Evolutionary conservation across 2,329 filamentous ascomycete genomes (phyloP).

Genomic region (Colletotrichum tofieldiae): DNA sequence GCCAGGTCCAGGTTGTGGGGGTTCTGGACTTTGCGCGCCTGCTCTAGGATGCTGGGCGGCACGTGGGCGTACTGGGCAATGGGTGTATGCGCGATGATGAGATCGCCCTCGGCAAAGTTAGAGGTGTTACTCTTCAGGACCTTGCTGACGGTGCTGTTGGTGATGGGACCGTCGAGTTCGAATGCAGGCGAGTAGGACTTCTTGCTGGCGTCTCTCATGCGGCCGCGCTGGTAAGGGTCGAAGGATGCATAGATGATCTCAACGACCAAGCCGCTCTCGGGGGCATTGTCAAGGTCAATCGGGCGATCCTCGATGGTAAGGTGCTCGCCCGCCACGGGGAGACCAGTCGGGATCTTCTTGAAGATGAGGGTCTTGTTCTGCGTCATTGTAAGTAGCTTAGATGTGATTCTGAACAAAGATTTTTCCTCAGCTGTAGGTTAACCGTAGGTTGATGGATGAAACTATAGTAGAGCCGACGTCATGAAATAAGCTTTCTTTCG

Average conservation of each 20-base stretch:
- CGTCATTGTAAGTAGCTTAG: slow-evolving; percentile 55
- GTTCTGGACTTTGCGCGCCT: slow-evolving; percentile 69
- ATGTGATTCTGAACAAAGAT: neutral
- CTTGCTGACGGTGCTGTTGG: slow-evolving; percentile 75
- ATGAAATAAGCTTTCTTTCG: neutral
- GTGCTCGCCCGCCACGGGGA: slow-evolving; percentile 80
- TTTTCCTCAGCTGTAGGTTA: neutral
- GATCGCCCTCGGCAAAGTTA: slow-evolving; percentile 64
- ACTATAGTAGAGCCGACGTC: neutral
- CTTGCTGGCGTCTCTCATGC: slow-evolving; percentile 75
- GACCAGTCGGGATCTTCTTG: slow-evolving; percentile 76
- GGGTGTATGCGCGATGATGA: slow-evolving; percentile 64
- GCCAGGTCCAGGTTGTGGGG: slow-evolving; percentile 76
- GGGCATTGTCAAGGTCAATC: slow-evolving; percentile 75
- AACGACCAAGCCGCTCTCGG: slow-evolving; percentile 77
- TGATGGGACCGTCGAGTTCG: slow-evolving; percentile 74
- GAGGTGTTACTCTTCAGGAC: slow-evolving; percentile 79
- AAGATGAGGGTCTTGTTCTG: slow-evolving; percentile 83
- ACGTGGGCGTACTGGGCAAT: slow-evolving; percentile 75
- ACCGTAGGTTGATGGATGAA: neutral
- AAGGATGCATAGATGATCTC: slow-evolving; percentile 82
- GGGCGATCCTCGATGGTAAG: slow-evolving; percentile 77
- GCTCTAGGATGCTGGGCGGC: slow-evolving; percentile 14
- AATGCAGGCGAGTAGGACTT: slow-evolving; percentile 80
- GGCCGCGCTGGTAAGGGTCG: slow-evolving; percentile 88